Evolutionary conservation across 2,329 filamentous ascomycete species (phyloP).

Genomic region (Rhytidhysteron rufulum): DNA sequence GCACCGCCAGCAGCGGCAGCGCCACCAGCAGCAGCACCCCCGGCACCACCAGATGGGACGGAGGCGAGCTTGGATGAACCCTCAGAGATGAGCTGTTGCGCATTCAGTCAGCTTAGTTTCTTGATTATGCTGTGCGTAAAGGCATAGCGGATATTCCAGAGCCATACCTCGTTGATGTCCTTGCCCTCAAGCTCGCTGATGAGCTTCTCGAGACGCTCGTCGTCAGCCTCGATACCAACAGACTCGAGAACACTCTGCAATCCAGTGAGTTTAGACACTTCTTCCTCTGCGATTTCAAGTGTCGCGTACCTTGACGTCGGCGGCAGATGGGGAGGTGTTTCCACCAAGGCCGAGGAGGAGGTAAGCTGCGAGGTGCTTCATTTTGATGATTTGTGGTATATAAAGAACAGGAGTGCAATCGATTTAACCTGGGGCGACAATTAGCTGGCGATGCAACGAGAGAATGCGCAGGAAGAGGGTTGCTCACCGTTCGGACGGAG

Average conservation of each 20-base stretch:
- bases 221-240: conserved; percentile 65
- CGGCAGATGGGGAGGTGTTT: conserved; percentile 81
- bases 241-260: conserved; percentile 79
- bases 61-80: conserved; percentile 93
- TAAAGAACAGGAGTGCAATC: conserved; percentile 90
- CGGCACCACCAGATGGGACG: conserved; percentile 87
- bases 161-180: conserved; percentile 80
- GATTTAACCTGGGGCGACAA: conserved; percentile 59
- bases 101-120: neutral
- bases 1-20: conserved; percentile 65
- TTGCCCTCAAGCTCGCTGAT: conserved; percentile 89
- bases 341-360: conserved; percentile 93
- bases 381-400: conserved; percentile 55
- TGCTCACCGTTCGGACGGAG: conserved; percentile 95
- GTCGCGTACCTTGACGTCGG: conserved; percentile 59
- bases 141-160: conserved; percentile 5
- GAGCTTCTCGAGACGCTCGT: conserved; percentile 80
- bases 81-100: conserved; percentile 75
- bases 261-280: conserved; percentile 8
- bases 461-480: neutral
- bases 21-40: conserved; percentile 61
- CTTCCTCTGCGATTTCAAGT: neutral
- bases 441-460: conserved; percentile 6
- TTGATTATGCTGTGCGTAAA: too few relatives aligned
- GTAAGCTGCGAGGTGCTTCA: conserved; percentile 99